Evolutionary conservation across 345 rosid genomes (phyloP).

Genomic region (Trapa incisa): DNA sequence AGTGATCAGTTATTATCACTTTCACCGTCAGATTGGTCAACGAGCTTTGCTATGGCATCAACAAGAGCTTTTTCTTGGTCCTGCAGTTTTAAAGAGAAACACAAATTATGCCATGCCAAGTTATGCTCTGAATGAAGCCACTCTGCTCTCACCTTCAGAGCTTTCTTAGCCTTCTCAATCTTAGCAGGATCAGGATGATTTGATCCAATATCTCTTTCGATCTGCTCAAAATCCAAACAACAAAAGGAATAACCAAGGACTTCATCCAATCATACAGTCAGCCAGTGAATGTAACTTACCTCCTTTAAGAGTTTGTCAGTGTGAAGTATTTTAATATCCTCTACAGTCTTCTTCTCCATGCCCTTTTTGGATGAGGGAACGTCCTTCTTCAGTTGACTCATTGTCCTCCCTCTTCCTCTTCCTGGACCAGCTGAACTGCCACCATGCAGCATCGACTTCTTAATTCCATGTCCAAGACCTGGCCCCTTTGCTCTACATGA

Average conservation of each 20-base stretch:
- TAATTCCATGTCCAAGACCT: constrained; percentile 70
- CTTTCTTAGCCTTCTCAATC: constrained; percentile 87
- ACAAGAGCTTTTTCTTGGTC: constrained; percentile 84
- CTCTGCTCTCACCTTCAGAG: constrained; percentile 49
- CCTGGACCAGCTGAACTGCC: constrained; percentile 46
- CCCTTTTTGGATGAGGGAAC: constrained; percentile 62
- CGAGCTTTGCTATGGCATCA: constrained; percentile 80
- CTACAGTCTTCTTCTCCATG: constrained; percentile 57
- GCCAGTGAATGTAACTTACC: constrained; percentile 27
- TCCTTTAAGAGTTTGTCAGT: constrained; percentile 86
- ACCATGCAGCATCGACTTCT: constrained; percentile 62
- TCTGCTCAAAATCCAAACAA: constrained; percentile 34
- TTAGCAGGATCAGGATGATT: constrained; percentile 65
- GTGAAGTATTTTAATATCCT: constrained; percentile 84
- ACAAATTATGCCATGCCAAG: neutral
- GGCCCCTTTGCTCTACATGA: constrained; percentile 75
- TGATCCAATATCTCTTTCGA: constrained; percentile 72
- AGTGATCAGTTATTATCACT: constrained; percentile 72
- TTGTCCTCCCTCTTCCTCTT: constrained; percentile 78
- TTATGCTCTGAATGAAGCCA: neutral
- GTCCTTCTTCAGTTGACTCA: constrained; percentile 44
- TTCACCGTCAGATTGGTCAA: constrained; percentile 88
- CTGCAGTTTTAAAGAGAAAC: constrained; percentile 23
- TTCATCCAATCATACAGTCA: neutral
- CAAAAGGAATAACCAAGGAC: constrained; percentile 3